Base-by-base conservation (phyloP, 805 yeast species). In the Teunomyces gatunensis region DNA sequence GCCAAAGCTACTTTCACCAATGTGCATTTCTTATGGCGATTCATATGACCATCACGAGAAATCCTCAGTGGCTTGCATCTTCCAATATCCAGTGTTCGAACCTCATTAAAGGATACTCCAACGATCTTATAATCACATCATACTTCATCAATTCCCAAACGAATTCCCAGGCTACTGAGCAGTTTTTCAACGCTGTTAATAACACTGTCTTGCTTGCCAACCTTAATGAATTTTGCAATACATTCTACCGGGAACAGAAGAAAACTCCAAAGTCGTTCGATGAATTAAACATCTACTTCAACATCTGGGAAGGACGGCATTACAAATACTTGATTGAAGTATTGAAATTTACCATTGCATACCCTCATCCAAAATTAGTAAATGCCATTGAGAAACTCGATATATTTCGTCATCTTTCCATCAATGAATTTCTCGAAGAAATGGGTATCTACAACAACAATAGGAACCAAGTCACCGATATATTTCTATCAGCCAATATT, bases 291-390 rank as follows among this genome's bases (percentile, higher is more conserved):
- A 37, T 61, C 5, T 60, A 49, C 34, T 60, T 71, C 45, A 53
- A 51, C 21, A 59, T 70, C 12, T 64, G 71, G 73, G 68, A 63
- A 20, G 73, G 70, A 0, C 48, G 49, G 30, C 57, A 55, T 25
- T 61, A 51, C 49, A 49, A 45, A 21, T 51, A 53, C 37, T 44
- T 67, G 1, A 50, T 72, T 3, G 65, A 60, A 7, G 61, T 58
- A 5, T 45, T 71, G 50, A 68, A 68, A 49, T 61, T 57, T 33
- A 58, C 57, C 4, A 46, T 64, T 1, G 50, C 67, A 7, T 69
- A 67, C 47, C 76, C 77, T 1, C 73, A 70, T 49, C 55, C 60
- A 2, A 27, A 45, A 15, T 25, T 61, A 20, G 23, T 42, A 43
- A 9, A n/a, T 4, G 39, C 36, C 11, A 48, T 64, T 2, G 29